Base-by-base conservation (phyloP, 1,284 basidiomycete genomes). In the Leccinum angustisporum region DNA sequence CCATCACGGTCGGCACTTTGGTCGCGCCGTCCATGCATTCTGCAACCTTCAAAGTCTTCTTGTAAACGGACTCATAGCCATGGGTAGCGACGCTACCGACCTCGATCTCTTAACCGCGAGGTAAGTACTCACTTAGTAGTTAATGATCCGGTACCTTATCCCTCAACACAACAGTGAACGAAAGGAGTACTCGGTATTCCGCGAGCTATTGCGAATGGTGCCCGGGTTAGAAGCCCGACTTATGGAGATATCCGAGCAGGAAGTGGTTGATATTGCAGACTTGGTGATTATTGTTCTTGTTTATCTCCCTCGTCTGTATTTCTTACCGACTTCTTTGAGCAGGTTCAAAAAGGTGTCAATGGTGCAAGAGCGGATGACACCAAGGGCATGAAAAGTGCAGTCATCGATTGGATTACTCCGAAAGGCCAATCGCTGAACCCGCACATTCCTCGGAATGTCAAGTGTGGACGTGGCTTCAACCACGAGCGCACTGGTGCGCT, bases 1-100 rank as follows among this genome's bases (percentile, higher is more conserved):
- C 46, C 46, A 65, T 30, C 57, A 61, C 18, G 50, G 65, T 2
- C 21, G 8, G n/a, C 65, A 66, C 30, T 66, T 66, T 11, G 52
- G 65, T 8, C 21, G 57, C 14, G 36, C 53, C 1, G 48, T 65
- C 4, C 61, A 63, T 54, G 46, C 46, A n/a, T 48, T 48, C 46
- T 48, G 46, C 18, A 48, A 48, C 10, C 16, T 21, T 6, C 46
- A 56, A 18, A 54, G 30, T 53, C 52, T 53, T 34, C 30, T 31
- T 27, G 8, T 34, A 14, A 53, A 53, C n/a, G 52, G 52, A 7
- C 52, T 53, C 14, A 33, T 53, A 34, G 16, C 31, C n/a, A 53
- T 53, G 52, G 52, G 52, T 34, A 34, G 31, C n/a, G 52, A 53
- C 11, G 25, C 50, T 30, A 9, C 16, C 18, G 52, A 53, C n/a